Evolutionary conservation across 179 eudicot species (phyloP).

Genomic region (Silene coronaria): DNA sequence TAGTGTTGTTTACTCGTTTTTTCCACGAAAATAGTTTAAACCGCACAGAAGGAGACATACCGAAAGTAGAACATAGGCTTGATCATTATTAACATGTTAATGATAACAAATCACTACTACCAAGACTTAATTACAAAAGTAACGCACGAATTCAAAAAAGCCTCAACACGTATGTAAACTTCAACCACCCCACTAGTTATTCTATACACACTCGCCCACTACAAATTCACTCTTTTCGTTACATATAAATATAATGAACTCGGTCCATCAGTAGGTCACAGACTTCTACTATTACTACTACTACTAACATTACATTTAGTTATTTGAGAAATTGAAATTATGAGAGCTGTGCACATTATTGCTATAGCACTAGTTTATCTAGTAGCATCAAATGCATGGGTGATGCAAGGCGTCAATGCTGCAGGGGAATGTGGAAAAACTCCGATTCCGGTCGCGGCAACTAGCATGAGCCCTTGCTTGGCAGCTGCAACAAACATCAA

Average conservation of each 20-base stretch:
- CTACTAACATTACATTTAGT: no score
- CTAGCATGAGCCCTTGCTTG: conserved; percentile 52
- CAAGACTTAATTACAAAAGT: not conserved
- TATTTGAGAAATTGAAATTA: no score
- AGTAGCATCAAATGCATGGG: conserved; percentile 23
- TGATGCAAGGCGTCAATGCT: conserved; percentile 25
- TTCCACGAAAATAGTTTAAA: no score
- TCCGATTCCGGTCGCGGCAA: conserved; percentile 37
- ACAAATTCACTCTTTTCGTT: not conserved
- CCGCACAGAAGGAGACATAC: no score
- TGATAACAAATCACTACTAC: not conserved
- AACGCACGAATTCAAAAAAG: not conserved
- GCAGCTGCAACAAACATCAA: conserved; percentile 31
- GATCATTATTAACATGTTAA: not conserved
- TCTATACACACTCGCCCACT: conserved; percentile 16
- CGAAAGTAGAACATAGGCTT: not conserved
- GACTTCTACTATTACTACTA: not conserved
- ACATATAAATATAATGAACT: conserved; percentile 3
- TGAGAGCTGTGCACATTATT: conserved; percentile 20
- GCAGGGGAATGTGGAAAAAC: conserved; percentile 54
- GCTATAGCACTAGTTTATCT: conserved; percentile 18
- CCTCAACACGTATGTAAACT: conserved; percentile 14
- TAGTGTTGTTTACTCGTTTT: no score
- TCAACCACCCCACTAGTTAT: conserved; percentile 28
- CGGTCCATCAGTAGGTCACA: not conserved